Conservation (phyloP, 257 asterid species). For the Solanum chmielewskii region DNA sequence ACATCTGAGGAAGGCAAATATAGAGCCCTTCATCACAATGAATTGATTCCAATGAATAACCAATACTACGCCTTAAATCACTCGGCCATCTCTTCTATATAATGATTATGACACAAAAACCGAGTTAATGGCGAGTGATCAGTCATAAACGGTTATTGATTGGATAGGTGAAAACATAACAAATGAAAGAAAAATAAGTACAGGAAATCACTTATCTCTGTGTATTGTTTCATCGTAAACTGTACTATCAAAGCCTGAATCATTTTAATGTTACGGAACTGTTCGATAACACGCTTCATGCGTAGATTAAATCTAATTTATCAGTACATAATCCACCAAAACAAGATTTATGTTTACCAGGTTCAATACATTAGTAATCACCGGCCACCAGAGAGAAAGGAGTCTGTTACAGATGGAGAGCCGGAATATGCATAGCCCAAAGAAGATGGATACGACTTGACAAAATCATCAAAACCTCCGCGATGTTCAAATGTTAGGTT, state of each 20-base stretch:
- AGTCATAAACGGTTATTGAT: not conserved
- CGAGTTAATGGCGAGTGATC: not conserved
- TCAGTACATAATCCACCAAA: not conserved
- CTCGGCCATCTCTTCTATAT: not conserved
- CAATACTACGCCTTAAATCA: not conserved
- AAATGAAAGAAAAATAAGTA: not conserved
- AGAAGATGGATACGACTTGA: not conserved
- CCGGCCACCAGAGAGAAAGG: constrained; percentile 27
- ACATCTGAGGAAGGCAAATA: not conserved
- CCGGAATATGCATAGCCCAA: constrained; percentile 3
- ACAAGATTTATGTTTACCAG: not conserved
- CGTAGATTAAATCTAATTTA: not conserved
- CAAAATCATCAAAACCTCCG: not conserved
- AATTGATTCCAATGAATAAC: not conserved
- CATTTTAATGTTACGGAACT: not conserved
- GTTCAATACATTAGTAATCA: not conserved
- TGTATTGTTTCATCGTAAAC: not conserved
- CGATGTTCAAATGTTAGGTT: not conserved
- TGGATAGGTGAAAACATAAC: not conserved
- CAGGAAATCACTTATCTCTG: not conserved
- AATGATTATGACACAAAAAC: not conserved
- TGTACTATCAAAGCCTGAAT: not conserved
- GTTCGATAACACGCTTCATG: not conserved
- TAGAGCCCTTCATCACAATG: not conserved
- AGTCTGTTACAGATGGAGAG: constrained; percentile 14